These are phyloP conservation scores for Tetrahymena malaccensis DNA, from an alignment of 73 alveolate species.

Conservation along the genomic window DNA sequence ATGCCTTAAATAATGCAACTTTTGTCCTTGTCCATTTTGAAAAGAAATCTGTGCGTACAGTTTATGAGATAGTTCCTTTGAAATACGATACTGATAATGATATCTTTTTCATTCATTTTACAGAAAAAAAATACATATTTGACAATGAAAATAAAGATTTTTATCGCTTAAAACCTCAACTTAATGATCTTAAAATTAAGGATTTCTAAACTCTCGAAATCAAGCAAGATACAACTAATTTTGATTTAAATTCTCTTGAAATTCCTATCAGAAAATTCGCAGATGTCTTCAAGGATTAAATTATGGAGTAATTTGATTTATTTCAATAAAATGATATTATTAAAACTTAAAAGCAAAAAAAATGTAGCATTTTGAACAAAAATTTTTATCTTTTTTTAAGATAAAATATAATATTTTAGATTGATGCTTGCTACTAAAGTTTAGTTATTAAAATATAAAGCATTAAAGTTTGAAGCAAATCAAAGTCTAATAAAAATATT, in stretches of 20 bases:
- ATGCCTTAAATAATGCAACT: neutral
- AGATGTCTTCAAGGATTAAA: constrained; percentile 31
- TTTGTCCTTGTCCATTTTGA: neutral
- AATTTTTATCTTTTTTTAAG: no score
- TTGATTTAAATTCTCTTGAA: constrained; percentile 24
- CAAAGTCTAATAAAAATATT: neutral
- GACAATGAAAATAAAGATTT: neutral
- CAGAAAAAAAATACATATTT: constrained; percentile 26
- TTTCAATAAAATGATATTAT: neutral
- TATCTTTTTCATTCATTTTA: neutral
- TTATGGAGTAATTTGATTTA: constrained; percentile 11
- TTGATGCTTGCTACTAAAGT: neutral
- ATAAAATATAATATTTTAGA: no score
- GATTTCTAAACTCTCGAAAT: neutral
- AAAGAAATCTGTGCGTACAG: neutral
- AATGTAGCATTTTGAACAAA: no score
- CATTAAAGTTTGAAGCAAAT: neutral
- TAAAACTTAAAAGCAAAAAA: neutral
- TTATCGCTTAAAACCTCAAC: constrained; percentile 13
- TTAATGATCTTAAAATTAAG: neutral
- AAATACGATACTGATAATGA: neutral
- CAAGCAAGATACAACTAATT: neutral
- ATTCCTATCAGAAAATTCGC: constrained; percentile 31
- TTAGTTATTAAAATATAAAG: neutral
- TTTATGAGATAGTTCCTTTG: neutral